Base-by-base conservation (phyloP, 805 yeast genomes). In the Candida odintsovae region DNA sequence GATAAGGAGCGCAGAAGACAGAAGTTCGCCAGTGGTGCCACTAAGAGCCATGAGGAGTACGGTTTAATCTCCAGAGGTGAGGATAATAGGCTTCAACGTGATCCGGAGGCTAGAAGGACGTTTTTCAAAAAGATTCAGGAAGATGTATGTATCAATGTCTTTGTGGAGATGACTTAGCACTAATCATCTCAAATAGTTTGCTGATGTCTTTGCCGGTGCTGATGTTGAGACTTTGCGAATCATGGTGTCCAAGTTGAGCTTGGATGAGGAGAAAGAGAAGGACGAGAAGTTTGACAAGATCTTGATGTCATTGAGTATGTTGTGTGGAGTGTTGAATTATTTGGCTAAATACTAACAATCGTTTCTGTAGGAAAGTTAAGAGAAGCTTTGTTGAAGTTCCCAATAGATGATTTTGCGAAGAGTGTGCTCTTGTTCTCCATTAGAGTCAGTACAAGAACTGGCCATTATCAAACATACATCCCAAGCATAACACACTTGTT, bases 31-130 rank as follows among this genome's bases (percentile, higher is more conserved):
- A 49, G 48, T 0, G 60, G 64, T 5, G 55, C 59, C 7, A 43
- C 49, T 2, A 53, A 53, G 25, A 55, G 58, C 15, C 44, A 52
- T 33, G 51, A 52, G 16, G 71, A 66, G 7, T 78, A 71, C 50
- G 86, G 87, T 0, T 65, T 78, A 42, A 61, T 81, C 8, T 82
- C 87, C 51, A 65, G 88, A 47, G 86, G 87, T 1, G 82, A 76
- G 39, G 81, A 75, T 46, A 58, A 57, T 43, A 58, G 75, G 36
- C 65, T 83, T 38, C 80, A 74, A 53, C 55, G 62, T 4, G 73
- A 75, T 53, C 67, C 66, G 3, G 43, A 46, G 5, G 76, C 72
- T 10, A 64, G 86, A 52, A 56, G 53, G 6, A 60, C 59, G 25
- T 71, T 69, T 43, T 76, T 75, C 53, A 53, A 59, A 2, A 51